Conservation (phyloP, 495 filamentous ascomycete genomes). For the Durotheca rogersii region DNA sequence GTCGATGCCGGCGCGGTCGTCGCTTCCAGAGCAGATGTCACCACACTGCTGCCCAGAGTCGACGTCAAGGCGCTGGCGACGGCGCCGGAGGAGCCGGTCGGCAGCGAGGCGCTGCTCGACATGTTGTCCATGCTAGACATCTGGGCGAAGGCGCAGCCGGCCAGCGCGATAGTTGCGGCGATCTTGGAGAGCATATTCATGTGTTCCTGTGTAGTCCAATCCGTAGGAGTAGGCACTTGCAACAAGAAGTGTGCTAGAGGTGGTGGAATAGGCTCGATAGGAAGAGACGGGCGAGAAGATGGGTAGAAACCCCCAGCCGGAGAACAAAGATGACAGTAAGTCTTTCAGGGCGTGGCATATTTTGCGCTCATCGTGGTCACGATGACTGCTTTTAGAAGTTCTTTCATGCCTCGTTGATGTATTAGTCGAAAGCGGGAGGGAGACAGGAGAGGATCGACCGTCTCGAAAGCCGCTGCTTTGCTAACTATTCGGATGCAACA, state of each 20-base stretch:
- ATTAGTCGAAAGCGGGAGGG: conserved; percentile 7
- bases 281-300: background rate
- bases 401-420: conserved; percentile 18
- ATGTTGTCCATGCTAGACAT: conserved; percentile 14
- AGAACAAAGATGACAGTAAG: conserved; percentile 10
- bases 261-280: background rate
- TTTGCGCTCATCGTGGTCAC: background rate
- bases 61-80: conserved; percentile 1
- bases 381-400: background rate
- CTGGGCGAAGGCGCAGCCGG: conserved; percentile 21
- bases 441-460: too few species aligned
- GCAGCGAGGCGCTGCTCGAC: conserved; percentile 4
- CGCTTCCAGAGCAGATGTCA: conserved; percentile 1
- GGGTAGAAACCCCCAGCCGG: conserved; percentile 1
- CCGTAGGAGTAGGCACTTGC: too few species aligned
- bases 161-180: conserved; percentile 18
- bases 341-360: conserved; percentile 26
- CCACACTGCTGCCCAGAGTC: background rate
- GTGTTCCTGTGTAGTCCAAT: background rate
- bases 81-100: background rate
- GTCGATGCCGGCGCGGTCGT: background rate
- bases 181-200: conserved; percentile 22
- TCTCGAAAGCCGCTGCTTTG: conserved; percentile 1
- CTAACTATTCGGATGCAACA: conserved; percentile 15
- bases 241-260: too few species aligned